Base-by-base conservation (phyloP, 768 basidiomycete genomes). In the Termitomyces eurrhizus region DNA sequence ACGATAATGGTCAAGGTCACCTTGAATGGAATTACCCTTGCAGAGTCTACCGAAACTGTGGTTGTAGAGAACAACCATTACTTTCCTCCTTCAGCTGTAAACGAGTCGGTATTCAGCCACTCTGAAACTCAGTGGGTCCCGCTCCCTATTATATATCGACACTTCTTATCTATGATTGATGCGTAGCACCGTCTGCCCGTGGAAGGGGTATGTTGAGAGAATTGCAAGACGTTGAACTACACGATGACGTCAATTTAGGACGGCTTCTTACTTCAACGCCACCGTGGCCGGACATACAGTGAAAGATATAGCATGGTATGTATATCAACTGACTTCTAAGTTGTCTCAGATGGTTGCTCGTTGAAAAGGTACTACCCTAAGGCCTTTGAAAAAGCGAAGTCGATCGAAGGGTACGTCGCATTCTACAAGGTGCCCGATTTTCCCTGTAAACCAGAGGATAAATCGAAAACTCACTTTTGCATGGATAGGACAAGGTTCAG, bases 1-100 rank as follows among this genome's bases (percentile, higher is more conserved):
- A 32, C 54, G 37, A 72, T 18, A 45, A 79, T 88, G 78, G 64
- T 74, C 55, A 83, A 80, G 72, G 87, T 82, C 33, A 73, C 75
- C 2, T 66, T 85, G 60, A 74, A 84, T 65, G 80, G 78, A 29
- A 70, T 70, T 13, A 70, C 79, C 14, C 77, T 92, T 65, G 90
- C 90, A 0, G 80, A 89, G 57, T 82, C 80, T 7, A 71, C 76
- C 62, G 71, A 76, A 0, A 85, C 89, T 0, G 72, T 83, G 39
- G 69, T 81, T 7, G 79, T 92, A 50, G 88, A 90, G 65, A 81
- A 80, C 13, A 90, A 88, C 63, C 83, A 88, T 63, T 91, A 91
- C 73, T 92, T 92, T 69, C 88, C 90, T 4, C 84, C 85, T 0
- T 69, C 75, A 1, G 73, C 80, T 1, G 73, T 92, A 29, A 74